Evolutionary conservation across 176 grass and related monocot species (phyloP).

Genomic region (Zea luxurians): DNA sequence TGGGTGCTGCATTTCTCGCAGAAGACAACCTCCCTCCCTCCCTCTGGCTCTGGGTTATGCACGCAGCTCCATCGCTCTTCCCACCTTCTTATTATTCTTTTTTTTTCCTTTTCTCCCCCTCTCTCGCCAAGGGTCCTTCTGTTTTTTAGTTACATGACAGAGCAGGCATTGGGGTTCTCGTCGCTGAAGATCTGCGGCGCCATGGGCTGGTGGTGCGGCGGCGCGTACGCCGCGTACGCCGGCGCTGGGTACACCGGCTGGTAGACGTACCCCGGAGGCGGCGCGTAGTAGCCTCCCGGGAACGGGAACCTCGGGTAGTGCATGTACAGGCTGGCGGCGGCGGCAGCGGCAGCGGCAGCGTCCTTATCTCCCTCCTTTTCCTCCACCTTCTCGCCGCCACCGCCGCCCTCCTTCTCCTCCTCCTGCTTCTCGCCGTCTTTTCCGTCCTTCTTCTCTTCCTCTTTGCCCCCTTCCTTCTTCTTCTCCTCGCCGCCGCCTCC

Average conservation of each 20-base stretch:
- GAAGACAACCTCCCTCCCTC: conserved; percentile 8
- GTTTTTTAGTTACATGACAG: conserved; percentile 41
- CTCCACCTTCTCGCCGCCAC: conserved; percentile 26
- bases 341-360: background rate
- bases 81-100: no score
- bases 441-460: conserved; percentile 49
- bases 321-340: conserved; percentile 37
- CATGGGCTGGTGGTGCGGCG: conserved; percentile 11
- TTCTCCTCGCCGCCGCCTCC: no score
- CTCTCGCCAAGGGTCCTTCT: no score
- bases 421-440: conserved; percentile 21
- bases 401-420: conserved; percentile 22
- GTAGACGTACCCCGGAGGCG: conserved; percentile 42
- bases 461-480: background rate
- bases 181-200: conserved; percentile 78
- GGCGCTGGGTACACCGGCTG: conserved; percentile 6
- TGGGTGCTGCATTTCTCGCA: conserved; percentile 30
- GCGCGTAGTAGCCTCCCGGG: conserved; percentile 43
- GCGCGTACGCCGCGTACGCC: background rate
- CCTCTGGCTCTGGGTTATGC: background rate
- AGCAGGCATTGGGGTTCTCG: conserved; percentile 87
- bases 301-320: conserved; percentile 49
- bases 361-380: conserved; percentile 36
- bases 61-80: no score
- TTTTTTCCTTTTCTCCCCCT: no score